Conservation (phyloP, 805 yeast genomes). For the Maudiozyma serrabonitensis region DNA sequence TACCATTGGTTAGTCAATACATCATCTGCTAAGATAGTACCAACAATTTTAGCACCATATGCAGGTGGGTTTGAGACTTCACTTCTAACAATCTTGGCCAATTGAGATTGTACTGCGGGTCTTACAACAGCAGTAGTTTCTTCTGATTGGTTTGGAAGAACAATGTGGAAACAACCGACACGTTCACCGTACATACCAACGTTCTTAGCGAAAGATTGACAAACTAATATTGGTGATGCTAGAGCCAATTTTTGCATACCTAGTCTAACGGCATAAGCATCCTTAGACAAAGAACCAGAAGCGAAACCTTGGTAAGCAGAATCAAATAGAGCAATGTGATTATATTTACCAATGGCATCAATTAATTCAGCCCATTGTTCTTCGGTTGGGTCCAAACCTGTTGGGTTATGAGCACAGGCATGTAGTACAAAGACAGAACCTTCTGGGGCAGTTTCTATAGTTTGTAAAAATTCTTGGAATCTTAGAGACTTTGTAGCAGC, state of each 20-base stretch:
- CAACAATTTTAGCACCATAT: conserved; percentile 87
- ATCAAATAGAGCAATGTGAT: conserved; percentile 80
- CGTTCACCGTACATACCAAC: conserved; percentile 97
- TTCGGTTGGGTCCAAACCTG: conserved; percentile 86
- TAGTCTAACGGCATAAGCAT: conserved; percentile 65
- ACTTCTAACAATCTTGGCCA: conserved; percentile 65
- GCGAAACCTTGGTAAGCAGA: conserved; percentile 98
- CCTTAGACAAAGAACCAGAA: conserved; percentile 72
- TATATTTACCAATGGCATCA: conserved; percentile 45
- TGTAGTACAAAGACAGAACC: conserved; percentile 81
- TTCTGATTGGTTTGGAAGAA: conserved; percentile 35
- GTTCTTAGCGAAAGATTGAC: conserved; percentile 95
- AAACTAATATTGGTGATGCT: conserved; percentile 55
- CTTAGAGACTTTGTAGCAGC: conserved; percentile 58
- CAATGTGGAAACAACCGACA: conserved; percentile 83
- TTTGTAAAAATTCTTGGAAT: conserved; percentile 52
- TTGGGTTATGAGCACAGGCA: conserved; percentile 97
- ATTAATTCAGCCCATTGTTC: conserved; percentile 73
- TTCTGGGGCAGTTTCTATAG: conserved; percentile 55
- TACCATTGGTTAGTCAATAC: conserved; percentile 71
- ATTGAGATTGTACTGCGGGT: conserved; percentile 61
- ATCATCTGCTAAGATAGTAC: conserved; percentile 60
- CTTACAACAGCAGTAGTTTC: conserved; percentile 34
- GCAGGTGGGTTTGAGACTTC: conserved; percentile 93
- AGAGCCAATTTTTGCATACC: conserved; percentile 42